Evolutionary conservation across 345 rosid species (phyloP).

Genomic region (Eucalyptus paniculata): DNA sequence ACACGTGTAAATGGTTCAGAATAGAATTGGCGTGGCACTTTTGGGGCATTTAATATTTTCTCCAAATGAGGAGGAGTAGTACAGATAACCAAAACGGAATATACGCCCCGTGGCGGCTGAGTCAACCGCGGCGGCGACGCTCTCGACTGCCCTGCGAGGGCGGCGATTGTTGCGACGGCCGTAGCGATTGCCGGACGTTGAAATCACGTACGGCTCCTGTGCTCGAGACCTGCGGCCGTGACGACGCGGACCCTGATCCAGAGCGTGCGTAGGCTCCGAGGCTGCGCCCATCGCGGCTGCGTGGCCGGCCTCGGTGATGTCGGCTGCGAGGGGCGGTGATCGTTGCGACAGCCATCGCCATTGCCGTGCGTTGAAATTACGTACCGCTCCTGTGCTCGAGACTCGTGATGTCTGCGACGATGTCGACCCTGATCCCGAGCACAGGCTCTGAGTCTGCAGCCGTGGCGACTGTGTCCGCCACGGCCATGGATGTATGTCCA

Average conservation of each 20-base stretch:
- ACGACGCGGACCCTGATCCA: accelerated
- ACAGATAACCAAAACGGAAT: not conserved
- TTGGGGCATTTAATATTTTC: accelerated
- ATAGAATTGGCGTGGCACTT: too few relatives aligned
- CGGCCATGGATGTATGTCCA: not conserved
- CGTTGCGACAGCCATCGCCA: not conserved
- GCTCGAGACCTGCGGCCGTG: accelerated
- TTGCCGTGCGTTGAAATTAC: not conserved
- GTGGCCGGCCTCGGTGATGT: not conserved
- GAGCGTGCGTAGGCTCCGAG: not conserved
- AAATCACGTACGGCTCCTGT: not conserved
- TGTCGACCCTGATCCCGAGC: not conserved
- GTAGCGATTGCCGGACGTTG: not conserved
- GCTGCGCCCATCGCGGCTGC: not conserved
- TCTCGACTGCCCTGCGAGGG: not conserved
- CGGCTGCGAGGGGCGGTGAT: not conserved
- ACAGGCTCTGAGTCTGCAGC: not conserved
- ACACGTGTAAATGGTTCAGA: too few relatives aligned
- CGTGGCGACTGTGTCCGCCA: not conserved
- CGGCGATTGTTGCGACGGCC: not conserved
- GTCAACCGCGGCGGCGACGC: not conserved
- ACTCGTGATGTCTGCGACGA: not conserved
- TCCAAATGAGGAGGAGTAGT: too few relatives aligned
- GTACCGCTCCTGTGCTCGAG: not conserved
- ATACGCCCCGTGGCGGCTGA: not conserved